Percentiles rank a stretch among this genome's conserved stretches.
Conservation (phyloP, 2,329 filamentous ascomycete genomes). For the Scedosporium apiospermum region DNA sequence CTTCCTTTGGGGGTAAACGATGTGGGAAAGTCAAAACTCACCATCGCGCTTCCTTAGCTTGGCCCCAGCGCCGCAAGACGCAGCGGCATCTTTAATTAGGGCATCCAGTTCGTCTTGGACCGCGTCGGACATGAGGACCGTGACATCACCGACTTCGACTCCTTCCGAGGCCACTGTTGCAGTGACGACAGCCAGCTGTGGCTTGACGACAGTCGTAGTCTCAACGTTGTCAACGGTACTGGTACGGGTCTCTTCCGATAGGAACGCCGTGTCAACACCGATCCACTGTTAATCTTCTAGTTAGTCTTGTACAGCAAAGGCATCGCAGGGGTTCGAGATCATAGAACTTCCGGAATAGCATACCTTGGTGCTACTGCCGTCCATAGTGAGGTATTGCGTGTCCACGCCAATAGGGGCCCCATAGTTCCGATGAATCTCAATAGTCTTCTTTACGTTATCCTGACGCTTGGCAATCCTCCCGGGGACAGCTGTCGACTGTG, state of each 20-base stretch:
- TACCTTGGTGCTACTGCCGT: slow-evolving; percentile 2
- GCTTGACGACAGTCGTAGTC: slow-evolving; percentile 4
- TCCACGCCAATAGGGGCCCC: slow-evolving; percentile 5
- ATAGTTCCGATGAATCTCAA: slow-evolving; percentile 1
- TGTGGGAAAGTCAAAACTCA: not conserved
- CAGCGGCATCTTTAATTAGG: slow-evolving; percentile 1
- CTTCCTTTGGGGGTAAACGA: not conserved
- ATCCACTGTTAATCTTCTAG: slow-evolving; percentile 2
- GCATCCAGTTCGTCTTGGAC: not conserved
- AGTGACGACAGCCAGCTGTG: slow-evolving; percentile 2
- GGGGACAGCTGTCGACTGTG: not conserved
- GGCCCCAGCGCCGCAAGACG: not conserved
- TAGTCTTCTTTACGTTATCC: not conserved
- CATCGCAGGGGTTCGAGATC: not conserved
- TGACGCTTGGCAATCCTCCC: not conserved
- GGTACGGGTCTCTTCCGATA: not conserved
- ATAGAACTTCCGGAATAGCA: not conserved
- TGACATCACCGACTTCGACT: slow-evolving; percentile 4
- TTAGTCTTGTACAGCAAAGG: not conserved
- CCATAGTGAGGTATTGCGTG: slow-evolving; percentile 1
- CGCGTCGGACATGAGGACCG: not conserved
- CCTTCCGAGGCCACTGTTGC: slow-evolving; percentile 1
- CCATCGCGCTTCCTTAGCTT: slow-evolving; percentile 5
- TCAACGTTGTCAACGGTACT: slow-evolving; percentile 2
- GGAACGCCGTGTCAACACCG: not conserved